Base-by-base conservation (phyloP, 352 stramenopile genomes). In the Phytopythium kandeliae region DNA sequence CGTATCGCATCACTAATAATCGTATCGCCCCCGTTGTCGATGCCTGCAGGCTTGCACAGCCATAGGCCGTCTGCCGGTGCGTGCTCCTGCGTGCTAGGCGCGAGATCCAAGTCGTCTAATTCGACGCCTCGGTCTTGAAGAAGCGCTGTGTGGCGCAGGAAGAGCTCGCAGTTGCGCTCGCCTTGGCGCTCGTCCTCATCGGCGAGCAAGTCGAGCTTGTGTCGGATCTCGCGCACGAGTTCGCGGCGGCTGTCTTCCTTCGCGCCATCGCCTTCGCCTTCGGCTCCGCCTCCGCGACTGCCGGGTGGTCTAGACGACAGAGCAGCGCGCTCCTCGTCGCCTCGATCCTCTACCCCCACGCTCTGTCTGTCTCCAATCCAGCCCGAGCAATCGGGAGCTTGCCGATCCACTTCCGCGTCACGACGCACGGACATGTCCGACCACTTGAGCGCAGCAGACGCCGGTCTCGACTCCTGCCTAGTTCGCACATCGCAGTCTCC, bases 161-260 rank as follows among this genome's bases (percentile, higher is more conserved):
- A 84, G 4, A 78, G 45, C 24, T 69, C 55, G 16, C 51, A 51
- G 38, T 79, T 63, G 10, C 67, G 57, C 38, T 67, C 43, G 30
- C 64, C 55, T 35, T 62, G 60, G 13, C 40, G 47, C 19, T 78
- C 59, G 17, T 78, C 67, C 22, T 79, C 67, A 3, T 69, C 53
- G 22, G 69, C 59, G 22, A 85, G 49, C 13, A 62, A 60, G 26
- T 74, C 60, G 16, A 85, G 54, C 50, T 73, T 79, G 36, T 64
- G 63, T 40, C 74, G 67, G 37, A 85, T 84, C 48, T 79, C 59
- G 16, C 57, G 61, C 38, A 85, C 35, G 47, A 83, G 77, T 12
- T 64, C 60, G 45, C 56, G 42, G 12, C 74, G 40, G 26, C 22
- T 46, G 22, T 7, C 24, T 11, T 22, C 4, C 5, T 28, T 30